Conservation (phyloP, 768 basidiomycete species). For the Leccinum subtestaceum region DNA sequence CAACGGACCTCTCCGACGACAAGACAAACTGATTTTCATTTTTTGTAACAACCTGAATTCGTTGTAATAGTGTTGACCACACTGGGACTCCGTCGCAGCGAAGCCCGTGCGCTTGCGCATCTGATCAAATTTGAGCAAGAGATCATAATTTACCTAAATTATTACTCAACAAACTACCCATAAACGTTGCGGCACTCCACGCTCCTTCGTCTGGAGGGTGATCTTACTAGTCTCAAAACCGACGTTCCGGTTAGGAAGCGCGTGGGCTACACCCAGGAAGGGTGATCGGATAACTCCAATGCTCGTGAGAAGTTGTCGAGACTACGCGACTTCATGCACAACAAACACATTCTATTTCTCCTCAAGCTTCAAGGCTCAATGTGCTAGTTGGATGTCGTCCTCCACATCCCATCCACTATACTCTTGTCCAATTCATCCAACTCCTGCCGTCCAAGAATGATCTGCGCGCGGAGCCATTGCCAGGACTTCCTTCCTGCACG, state of each 20-base stretch:
- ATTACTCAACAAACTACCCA: background rate
- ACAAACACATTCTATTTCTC: no score
- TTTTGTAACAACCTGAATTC: background rate
- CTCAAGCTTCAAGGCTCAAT: no score
- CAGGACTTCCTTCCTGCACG: background rate
- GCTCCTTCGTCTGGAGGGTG: no score
- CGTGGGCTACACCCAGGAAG: no score
- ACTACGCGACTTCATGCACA: no score
- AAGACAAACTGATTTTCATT: background rate
- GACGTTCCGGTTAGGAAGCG: no score
- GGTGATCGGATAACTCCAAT: no score
- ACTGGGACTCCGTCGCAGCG: conserved; percentile 31
- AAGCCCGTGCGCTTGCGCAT: conserved; percentile 42
- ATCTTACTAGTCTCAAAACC: no score
- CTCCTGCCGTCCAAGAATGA: background rate
- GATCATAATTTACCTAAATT: background rate
- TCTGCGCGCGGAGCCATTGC: background rate
- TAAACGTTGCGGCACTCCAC: no score
- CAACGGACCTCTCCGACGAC: background rate
- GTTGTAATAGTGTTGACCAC: conserved; percentile 25
- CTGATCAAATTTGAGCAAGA: conserved; percentile 20
- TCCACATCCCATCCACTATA: background rate
- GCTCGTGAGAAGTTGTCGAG: no score
- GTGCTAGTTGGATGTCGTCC: no score
- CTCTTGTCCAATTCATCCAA: background rate